A percentile compares a stretch with the other conserved stretches of the same genome.
Evolutionary conservation across 441 rosid species (phyloP).

Genomic region (Lagerstroemia fauriei): DNA sequence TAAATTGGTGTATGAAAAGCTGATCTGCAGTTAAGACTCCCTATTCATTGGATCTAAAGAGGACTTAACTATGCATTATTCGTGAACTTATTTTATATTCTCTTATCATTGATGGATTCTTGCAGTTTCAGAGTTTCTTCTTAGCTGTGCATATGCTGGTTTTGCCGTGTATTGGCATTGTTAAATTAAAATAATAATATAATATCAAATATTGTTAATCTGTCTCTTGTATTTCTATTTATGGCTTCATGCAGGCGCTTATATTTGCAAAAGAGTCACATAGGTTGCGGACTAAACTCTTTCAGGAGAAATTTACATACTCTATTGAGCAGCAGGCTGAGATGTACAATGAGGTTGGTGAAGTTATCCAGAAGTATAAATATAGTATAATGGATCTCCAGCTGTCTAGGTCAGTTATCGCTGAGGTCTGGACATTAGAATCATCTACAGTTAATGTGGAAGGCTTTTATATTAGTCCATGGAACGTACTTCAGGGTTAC

Average conservation of each 20-base stretch:
- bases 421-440: slow-evolving; percentile 63
- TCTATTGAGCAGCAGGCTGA: slow-evolving; percentile 58
- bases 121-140: neutral
- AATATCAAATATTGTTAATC: neutral
- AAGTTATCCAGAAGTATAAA: slow-evolving; percentile 41
- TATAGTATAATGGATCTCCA: slow-evolving; percentile 47
- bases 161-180: neutral
- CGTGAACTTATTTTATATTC: too few relatives aligned
- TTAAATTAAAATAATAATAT: neutral
- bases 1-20: neutral
- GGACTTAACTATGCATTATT: too few relatives aligned
- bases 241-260: slow-evolving; percentile 63
- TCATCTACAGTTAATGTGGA: slow-evolving; percentile 45
- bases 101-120: neutral
- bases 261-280: slow-evolving; percentile 77
- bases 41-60: neutral
- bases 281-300: slow-evolving; percentile 64
- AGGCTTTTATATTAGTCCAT: slow-evolving; percentile 72
- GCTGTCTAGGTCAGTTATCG: slow-evolving; percentile 47
- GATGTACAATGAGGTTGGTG: slow-evolving; percentile 45
- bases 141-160: neutral
- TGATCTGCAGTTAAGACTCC: neutral
- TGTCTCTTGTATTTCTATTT: neutral
- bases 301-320: slow-evolving; percentile 70
- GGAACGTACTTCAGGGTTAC: slow-evolving; percentile 83